Conservation (phyloP, 2,329 filamentous ascomycete genomes). For the Calonectria pauciramosa region DNA sequence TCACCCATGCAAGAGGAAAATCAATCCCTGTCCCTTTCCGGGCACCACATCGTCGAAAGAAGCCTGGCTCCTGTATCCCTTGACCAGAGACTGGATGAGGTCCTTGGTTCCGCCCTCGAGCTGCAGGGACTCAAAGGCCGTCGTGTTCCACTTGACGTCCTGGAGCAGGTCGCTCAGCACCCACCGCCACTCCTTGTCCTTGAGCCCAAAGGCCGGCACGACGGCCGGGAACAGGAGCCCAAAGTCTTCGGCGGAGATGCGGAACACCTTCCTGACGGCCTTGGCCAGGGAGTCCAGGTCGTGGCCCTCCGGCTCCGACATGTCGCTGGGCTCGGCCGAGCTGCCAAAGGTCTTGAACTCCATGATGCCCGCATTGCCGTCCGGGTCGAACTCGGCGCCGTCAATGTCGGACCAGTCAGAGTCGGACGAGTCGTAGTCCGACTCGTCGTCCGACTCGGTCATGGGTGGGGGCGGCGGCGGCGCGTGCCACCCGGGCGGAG, state of each 20-base stretch:
- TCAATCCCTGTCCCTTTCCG: constrained; percentile 16
- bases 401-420: not conserved
- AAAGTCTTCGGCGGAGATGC: not conserved
- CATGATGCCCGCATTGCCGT: not conserved
- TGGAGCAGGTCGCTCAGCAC: constrained; percentile 13
- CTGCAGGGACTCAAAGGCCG: constrained; percentile 13
- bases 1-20: constrained; percentile 22
- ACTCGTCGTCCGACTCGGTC: not conserved
- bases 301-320: not conserved
- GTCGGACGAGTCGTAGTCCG: not conserved
- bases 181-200: constrained; percentile 13
- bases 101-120: constrained; percentile 14
- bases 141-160: constrained; percentile 12
- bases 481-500: not conserved
- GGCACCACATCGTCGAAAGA: constrained; percentile 20
- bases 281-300: not conserved
- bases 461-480: not conserved
- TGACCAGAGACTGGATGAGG: constrained; percentile 15
- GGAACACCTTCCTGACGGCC: not conserved
- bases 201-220: constrained; percentile 10
- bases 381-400: not conserved
- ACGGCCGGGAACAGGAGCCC: constrained; percentile 11
- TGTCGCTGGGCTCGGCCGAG: not conserved
- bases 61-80: constrained; percentile 11
- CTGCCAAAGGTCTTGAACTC: constrained; percentile 2